phyloP scores from a whole-genome alignment of 208 protist genomes.

The Trypanosoma boissoni region DNA sequence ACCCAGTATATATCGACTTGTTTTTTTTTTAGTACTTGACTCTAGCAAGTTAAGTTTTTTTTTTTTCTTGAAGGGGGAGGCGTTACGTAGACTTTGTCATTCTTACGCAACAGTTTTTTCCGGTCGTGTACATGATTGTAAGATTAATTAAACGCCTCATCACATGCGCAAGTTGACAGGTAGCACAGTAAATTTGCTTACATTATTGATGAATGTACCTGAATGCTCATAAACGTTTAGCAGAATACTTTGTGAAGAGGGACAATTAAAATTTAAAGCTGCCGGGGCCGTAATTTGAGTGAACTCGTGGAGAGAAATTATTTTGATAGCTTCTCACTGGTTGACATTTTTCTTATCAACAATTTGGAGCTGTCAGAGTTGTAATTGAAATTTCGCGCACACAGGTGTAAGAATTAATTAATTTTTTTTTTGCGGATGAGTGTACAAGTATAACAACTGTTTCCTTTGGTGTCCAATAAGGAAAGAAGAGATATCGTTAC shows the following conservation, averaged over 20 bases:
- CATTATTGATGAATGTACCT: conserved; percentile 11
- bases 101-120: neutral
- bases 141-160: neutral
- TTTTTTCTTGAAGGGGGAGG: no score
- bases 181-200: conserved; percentile 26
- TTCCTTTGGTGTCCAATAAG: neutral
- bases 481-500: neutral
- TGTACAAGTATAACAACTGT: neutral
- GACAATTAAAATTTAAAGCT: neutral
- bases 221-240: conserved; percentile 14
- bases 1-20: no score
- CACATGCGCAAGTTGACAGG: conserved; percentile 26
- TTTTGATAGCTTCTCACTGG: neutral
- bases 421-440: no score
- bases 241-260: conserved; percentile 5
- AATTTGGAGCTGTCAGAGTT: no score
- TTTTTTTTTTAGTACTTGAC: no score
- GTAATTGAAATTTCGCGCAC: no score
- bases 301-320: neutral
- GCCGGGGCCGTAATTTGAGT: neutral
- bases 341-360: no score
- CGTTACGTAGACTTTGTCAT: neutral
- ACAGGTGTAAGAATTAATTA: no score
- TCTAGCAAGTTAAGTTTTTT: no score
- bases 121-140: neutral